Evolutionary conservation across 2,329 filamentous ascomycete genomes (phyloP).

Genomic region (Apiospora rasikravindrae): DNA sequence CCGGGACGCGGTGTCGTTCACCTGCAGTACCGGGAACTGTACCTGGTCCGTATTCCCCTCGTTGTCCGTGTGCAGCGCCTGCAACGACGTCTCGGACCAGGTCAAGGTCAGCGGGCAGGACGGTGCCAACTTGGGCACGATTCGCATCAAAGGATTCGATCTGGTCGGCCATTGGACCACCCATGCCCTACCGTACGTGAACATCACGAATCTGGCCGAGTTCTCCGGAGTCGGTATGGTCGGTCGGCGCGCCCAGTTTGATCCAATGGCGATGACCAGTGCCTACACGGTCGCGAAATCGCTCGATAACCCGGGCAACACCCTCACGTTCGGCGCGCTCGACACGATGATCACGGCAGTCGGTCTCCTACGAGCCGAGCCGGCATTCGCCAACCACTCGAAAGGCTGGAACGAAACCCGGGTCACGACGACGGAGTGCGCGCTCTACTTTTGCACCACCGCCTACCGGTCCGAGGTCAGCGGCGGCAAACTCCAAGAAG

Average conservation of each 20-base stretch:
- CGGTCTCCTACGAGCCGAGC: background rate
- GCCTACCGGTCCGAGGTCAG: background rate
- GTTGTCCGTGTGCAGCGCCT: conserved; percentile 1
- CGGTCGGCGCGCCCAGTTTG: background rate
- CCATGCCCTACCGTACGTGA: background rate
- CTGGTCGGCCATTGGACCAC: background rate
- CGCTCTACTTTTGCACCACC: background rate
- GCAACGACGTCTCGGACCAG: background rate
- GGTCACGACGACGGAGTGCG: background rate
- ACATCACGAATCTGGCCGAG: background rate
- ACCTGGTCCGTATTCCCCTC: background rate
- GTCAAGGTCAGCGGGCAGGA: background rate
- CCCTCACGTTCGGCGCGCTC: background rate
- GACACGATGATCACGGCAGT: background rate
- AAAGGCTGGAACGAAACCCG: background rate
- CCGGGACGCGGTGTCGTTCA: background rate
- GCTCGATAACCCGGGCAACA: background rate
- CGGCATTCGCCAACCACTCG: background rate
- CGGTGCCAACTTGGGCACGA: background rate
- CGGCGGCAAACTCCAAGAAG: background rate
- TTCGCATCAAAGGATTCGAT: background rate
- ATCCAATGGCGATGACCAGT: background rate
- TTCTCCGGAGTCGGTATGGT: no score
- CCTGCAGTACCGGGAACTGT: conserved; percentile 2
- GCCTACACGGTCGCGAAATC: background rate